Evolutionary conservation across 257 asterid species (phyloP).

Genomic region (Thymus mandschuricus): DNA sequence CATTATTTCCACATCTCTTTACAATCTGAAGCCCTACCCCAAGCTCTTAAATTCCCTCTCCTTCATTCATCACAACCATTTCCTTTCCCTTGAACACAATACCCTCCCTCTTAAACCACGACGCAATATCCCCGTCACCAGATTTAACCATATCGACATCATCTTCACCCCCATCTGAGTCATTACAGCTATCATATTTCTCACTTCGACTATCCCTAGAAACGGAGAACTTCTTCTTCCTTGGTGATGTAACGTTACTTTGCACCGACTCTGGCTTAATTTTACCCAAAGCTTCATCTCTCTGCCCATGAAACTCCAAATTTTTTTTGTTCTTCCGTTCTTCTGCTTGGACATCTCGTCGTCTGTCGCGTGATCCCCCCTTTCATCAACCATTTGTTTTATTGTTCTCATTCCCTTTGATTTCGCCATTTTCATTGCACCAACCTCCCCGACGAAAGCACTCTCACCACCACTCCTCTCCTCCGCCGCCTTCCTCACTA

Average conservation of each 20-base stretch:
- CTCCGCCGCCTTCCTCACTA: slow-evolving; percentile 9
- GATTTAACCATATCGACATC: background rate
- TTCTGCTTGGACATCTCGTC: background rate
- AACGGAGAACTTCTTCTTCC: background rate
- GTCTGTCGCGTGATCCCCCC: slow-evolving; percentile 3
- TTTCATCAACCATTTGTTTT: slow-evolving; percentile 7
- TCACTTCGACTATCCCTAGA: background rate
- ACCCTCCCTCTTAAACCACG: slow-evolving; percentile 4
- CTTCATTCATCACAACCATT: background rate
- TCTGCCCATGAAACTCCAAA: background rate
- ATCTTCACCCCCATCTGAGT: background rate
- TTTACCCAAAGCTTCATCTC: background rate
- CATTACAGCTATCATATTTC: background rate
- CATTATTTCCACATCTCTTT: background rate
- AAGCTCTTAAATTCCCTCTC: background rate
- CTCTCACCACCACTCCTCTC: slow-evolving; percentile 17
- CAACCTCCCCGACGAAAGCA: background rate
- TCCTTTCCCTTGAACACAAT: slow-evolving; percentile 21
- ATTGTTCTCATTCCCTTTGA: slow-evolving; percentile 28
- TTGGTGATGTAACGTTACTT: background rate
- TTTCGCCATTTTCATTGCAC: slow-evolving; percentile 16
- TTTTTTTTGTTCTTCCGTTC: background rate
- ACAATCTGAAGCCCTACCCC: background rate
- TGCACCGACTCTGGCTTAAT: background rate
- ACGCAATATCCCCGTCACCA: slow-evolving; percentile 15